Evolutionary conservation across 148 eudicot genomes (phyloP), one percentile per base, ranked within the genome.

Genomic region (Arctostaphylos glauca): DNA sequence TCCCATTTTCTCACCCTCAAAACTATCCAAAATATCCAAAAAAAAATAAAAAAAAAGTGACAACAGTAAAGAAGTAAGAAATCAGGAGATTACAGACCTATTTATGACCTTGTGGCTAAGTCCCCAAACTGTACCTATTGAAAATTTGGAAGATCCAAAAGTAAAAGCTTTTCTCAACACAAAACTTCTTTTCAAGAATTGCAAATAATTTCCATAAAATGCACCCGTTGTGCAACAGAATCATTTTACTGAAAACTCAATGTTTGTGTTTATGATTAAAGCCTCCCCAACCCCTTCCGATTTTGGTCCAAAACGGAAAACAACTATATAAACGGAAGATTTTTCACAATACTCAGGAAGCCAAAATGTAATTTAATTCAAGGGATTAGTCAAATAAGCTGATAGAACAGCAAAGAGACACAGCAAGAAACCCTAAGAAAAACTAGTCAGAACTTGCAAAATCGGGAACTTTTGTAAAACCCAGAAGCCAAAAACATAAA

Each of bases 141-240:
- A 90, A 91, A 86, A 91, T 91, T 53, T 93, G 93, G 83, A 92
- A 94, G 15, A 94, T 94, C 97, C 95, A 94, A 83, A 94, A 94
- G 83, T 94, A 92, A 85, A 92, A 94, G 83, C 92, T 89, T 87
- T 92, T 92, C 47, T 82, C 90, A 81, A 94, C 90, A 84, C 88
- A 89, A 52, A 88, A 90, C 66, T 91, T 91, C 44, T 88, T 87
- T 83, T 94, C 93, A 90, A 88, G 88, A 85, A 85, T 77, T 44
- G 89, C 85, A 83, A 85, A 83, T 18, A 88, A 87, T 80, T 89
- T 91, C 91, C 94, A 89, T 6, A 89, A 50, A 15, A 88, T 93
- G 85, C 89, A 88, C 83, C 90, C 88, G 52, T 88, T 88, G 87
- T 80, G 78, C 82, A 87, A 84, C 91, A 83, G 83, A 80, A 90